Base-by-base conservation (phyloP, 768 basidiomycete genomes). In the Dictyophora rubrovolvata region DNA sequence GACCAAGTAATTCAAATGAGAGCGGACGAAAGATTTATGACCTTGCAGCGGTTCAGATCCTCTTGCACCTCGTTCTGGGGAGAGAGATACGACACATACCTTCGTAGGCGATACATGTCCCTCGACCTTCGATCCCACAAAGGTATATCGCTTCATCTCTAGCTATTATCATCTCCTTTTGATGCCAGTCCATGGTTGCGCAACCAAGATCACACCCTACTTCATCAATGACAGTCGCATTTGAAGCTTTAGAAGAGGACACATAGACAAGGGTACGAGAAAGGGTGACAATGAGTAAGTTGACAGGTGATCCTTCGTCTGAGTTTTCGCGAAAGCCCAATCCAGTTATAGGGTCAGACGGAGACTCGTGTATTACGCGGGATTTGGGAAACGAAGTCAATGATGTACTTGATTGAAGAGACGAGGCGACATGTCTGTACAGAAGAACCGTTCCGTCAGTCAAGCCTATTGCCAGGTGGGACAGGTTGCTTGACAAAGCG, bases 391-490 rank as follows among this genome's bases (percentile, higher is more conserved):
- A 72, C 6, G 85, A 71, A 12, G 85, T 85, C 11, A 92, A 73
- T 5, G 87, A 79, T 17, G 77, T 71, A 11, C 85, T 82, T 50
- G 89, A 82, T 2, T 85, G 79, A 35, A 95, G 76, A 1, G 93
- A 93, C 68, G 97, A 93, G 69, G 94, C 87, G 18, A 97, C 76
- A 67, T 97, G 91, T 7, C 91, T 84, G 69, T 91, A 95, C 16
- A 96, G 77, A 9, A 98, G 77, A 16, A 96, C 94, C 0, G 89
- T 89, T 22, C 96, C 96, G 66, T 97, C 94, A 6, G 85, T 93
- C n/a, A 98, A 80, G 14, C 94, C 96, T 46, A 98, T 81, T 6
- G 94, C 87, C 22, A 99, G 82, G 69, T 93, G 89, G 0, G 89
- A 82, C 3, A 96, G 76, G 17, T 80, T 79, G 6, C 82, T 73